Evolutionary conservation across 2,329 filamentous ascomycete species (phyloP).

Genomic region (Myriosclerotinia curreyana): DNA sequence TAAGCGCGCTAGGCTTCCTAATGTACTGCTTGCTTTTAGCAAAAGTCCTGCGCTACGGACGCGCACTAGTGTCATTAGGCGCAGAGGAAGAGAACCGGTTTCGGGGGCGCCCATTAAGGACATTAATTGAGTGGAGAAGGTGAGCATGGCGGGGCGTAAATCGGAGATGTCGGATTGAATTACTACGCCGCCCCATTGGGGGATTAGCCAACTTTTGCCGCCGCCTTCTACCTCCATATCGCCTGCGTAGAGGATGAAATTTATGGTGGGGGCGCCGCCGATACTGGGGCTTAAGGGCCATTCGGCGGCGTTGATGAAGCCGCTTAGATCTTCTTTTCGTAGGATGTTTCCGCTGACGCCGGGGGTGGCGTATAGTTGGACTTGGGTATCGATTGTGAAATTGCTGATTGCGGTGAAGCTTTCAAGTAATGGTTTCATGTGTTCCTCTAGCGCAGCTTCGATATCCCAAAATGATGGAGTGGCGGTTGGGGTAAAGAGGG

Average conservation of each 20-base stretch:
- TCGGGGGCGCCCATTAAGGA: constrained; percentile 83
- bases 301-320: constrained; percentile 96
- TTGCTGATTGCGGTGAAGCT: constrained; percentile 82
- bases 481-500: constrained; percentile 79
- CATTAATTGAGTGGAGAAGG: constrained; percentile 86
- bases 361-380: constrained; percentile 83
- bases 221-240: constrained; percentile 49
- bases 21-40: constrained; percentile 84
- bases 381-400: constrained; percentile 93
- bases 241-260: constrained; percentile 88
- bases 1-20: constrained; percentile 87
- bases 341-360: constrained; percentile 62
- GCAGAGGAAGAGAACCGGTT: constrained; percentile 78
- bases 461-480: constrained; percentile 88
- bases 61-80: constrained; percentile 80
- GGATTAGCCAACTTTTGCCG: constrained; percentile 78
- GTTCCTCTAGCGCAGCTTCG: constrained; percentile 73
- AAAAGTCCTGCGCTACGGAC: constrained; percentile 82
- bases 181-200: constrained; percentile 85
- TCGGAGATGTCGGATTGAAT: constrained; percentile 58
- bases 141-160: constrained; percentile 77
- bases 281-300: constrained; percentile 96
- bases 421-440: constrained; percentile 77
- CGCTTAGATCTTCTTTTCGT: constrained; percentile 81
- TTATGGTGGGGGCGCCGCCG: constrained; percentile 86